Evolutionary conservation across 2,329 filamentous ascomycete species (phyloP), one percentile per base, ranked within the genome.

Genomic region (Verticillium alfalfae): DNA sequence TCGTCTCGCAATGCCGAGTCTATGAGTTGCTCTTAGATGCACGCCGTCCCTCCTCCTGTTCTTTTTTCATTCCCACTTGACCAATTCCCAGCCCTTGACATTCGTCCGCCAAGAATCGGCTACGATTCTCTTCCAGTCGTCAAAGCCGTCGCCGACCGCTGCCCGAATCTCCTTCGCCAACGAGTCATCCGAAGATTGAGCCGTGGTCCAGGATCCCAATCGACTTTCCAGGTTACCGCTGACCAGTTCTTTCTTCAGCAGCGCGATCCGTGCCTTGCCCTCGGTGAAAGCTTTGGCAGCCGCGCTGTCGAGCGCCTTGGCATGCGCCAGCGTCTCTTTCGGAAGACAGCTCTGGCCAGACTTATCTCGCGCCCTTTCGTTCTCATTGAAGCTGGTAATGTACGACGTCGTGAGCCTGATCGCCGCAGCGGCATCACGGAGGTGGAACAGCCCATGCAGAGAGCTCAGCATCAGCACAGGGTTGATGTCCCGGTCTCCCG

Each of bases 351-450:
- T 76, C 63, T 72, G 73, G 1, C 75, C 76, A 0, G 75, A 78
- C 6, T 73, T 69, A 56, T 78, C 76, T 5, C 74, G 70, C 55
- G 76, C 75, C 62, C 74, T 78, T 60, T 76, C 73, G 5, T 71
- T 71, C n/a, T 77, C 74, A 56, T 75, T 74, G 56, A 73, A 73
- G 1, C 64, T 56, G 2, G 74, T 60, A 2, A 78, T 69, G 72
- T 78, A 77, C 34, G 71, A 68, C 2, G 69, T 66, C 0, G 71
- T 64, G 5, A 71, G 65, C 49, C 70, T 71, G 13, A 71, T 67
- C 3, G 76, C 78, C 2, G 64, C 64, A 0, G 76, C 72, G 0
- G 73, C 72, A 57, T 80, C 78, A 16, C 74, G 75, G 26, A 78
- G 70, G 45, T 78, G 66, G 8, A 72, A 71, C 1, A 79, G 60